These are phyloP conservation scores for Xylaria sp. DNA, from an alignment of 2,329 filamentous ascomycete species.

Conservation along the genomic window DNA sequence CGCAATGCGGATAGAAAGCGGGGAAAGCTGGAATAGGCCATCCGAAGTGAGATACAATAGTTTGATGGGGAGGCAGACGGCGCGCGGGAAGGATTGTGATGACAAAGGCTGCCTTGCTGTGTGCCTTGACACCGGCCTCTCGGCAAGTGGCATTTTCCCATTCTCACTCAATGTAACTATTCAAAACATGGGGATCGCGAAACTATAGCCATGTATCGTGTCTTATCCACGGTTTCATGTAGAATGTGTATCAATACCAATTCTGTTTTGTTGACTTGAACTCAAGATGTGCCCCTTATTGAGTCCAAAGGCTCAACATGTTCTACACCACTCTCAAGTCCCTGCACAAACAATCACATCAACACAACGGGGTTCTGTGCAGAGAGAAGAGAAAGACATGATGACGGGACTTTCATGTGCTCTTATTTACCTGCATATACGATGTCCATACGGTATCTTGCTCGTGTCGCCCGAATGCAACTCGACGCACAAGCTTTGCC, in stretches of 20 bases:
- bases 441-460: conserved; percentile 16
- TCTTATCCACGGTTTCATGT: background rate
- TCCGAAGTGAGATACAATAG: background rate
- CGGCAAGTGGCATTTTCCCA: conserved; percentile 2
- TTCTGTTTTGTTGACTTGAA: background rate
- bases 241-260: background rate
- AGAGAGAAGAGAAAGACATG: background rate
- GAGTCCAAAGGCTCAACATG: background rate
- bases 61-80: background rate
- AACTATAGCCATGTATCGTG: background rate
- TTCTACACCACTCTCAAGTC: background rate
- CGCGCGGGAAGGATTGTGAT: background rate
- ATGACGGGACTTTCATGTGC: background rate
- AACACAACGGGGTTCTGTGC: background rate
- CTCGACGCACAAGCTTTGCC: background rate
- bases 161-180: background rate
- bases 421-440: conserved; percentile 16
- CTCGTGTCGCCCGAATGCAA: background rate
- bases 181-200: background rate
- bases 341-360: background rate
- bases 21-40: conserved; percentile 5
- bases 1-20: conserved; percentile 12
- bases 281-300: background rate
- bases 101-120: conserved; percentile 20
- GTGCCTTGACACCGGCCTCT: conserved; percentile 19